Percentiles rank a stretch among this genome's conserved stretches.
Evolutionary conservation across 768 basidiomycete species (phyloP).

Genomic region (Leucogyrophana mollusca): DNA sequence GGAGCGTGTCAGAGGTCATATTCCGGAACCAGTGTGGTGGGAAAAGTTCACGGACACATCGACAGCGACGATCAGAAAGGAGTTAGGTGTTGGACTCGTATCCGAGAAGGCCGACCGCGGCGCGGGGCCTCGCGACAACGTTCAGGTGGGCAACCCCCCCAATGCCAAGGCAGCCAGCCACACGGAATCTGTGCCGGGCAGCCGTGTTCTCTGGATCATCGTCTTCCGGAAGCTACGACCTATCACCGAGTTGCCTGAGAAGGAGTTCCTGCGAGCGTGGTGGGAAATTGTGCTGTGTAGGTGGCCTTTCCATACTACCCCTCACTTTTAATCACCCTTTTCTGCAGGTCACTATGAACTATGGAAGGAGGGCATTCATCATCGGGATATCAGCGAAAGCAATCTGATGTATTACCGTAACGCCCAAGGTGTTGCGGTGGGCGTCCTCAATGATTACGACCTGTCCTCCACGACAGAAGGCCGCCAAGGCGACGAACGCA

Average conservation of each 20-base stretch:
- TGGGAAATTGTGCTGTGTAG: constrained; percentile 1
- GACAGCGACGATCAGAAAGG: neutral
- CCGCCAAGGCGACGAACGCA: neutral
- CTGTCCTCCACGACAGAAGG: neutral
- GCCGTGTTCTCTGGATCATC: constrained; percentile 6
- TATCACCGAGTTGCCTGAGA: neutral
- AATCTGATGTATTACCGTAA: constrained; percentile 7
- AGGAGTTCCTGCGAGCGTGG: constrained; percentile 1
- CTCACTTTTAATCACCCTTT: neutral
- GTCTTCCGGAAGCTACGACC: constrained; percentile 3
- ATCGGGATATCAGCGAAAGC: constrained; percentile 3
- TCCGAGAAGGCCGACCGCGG: no score
- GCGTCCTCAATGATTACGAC: constrained; percentile 11
- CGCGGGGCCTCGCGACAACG: no score
- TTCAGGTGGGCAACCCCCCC: no score
- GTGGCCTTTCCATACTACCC: neutral
- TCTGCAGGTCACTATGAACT: constrained; percentile 5
- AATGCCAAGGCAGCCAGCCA: no score
- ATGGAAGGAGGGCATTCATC: neutral
- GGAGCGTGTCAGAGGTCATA: neutral
- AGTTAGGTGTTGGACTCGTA: neutral
- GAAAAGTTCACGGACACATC: neutral
- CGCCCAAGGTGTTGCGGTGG: neutral
- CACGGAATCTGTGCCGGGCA: neutral
- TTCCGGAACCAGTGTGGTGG: constrained; percentile 1